These are phyloP conservation scores for Cochlearia excelsa DNA, from an alignment of 345 rosid genomes.

Conservation along the genomic window DNA sequence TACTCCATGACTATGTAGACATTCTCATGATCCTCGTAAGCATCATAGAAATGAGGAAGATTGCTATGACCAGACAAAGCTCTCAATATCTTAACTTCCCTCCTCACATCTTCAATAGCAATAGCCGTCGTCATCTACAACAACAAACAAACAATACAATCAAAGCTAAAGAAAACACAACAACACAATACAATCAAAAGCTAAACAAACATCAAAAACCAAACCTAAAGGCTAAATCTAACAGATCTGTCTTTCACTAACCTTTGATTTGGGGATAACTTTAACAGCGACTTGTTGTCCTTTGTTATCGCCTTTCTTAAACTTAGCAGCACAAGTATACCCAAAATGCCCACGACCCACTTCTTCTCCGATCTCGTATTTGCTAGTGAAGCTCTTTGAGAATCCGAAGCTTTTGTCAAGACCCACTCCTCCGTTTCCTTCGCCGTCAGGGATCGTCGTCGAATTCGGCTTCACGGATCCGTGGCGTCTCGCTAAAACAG, in stretches of 20 bases:
- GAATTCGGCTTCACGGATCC: slow-evolving; percentile 61
- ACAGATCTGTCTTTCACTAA: slow-evolving; percentile 33
- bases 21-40: slow-evolving; percentile 80
- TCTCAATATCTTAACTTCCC: slow-evolving; percentile 88
- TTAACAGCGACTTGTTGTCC: slow-evolving; percentile 94
- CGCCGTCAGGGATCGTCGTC: slow-evolving; percentile 65
- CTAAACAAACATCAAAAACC: neutral
- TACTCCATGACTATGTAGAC: slow-evolving; percentile 98
- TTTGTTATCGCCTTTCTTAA: slow-evolving; percentile 87
- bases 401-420: slow-evolving; percentile 88
- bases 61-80: slow-evolving; percentile 85
- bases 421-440: slow-evolving; percentile 47
- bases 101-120: slow-evolving; percentile 96
- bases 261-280: slow-evolving; percentile 92
- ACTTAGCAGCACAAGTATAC: slow-evolving; percentile 83
- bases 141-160: slow-evolving; percentile 15
- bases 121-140: slow-evolving; percentile 93
- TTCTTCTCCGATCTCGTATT: slow-evolving; percentile 81
- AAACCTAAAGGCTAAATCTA: neutral
- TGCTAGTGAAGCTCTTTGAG: slow-evolving; percentile 66
- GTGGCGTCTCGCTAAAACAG: slow-evolving; percentile 68
- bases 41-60: slow-evolving; percentile 82
- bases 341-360: slow-evolving; percentile 98
- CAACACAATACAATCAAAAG: neutral
- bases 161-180: slow-evolving; percentile 3